Conservation (phyloP, 192 early-diverging fungal species). For the Backusella circina region DNA sequence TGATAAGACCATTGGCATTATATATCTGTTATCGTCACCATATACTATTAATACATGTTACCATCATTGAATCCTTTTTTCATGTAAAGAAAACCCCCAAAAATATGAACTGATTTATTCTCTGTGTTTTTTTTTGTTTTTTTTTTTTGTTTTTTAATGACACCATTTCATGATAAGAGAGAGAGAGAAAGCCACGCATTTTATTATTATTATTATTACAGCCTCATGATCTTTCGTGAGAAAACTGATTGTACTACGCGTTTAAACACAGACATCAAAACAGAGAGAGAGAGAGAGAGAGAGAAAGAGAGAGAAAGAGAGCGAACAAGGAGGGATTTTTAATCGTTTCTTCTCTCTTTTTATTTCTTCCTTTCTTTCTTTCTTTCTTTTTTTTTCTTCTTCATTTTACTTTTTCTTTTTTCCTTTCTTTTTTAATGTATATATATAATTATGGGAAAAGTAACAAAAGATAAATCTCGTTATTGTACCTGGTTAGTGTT, state of each 20-base stretch:
- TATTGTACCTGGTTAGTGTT: conserved; percentile 22
- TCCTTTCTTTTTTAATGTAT: not conserved
- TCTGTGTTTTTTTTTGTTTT: not conserved
- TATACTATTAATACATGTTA: no score
- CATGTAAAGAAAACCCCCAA: not conserved
- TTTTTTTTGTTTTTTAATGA: not conserved
- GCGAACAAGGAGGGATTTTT: not conserved
- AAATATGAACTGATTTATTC: not conserved
- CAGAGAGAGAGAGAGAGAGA: not conserved
- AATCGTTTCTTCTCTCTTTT: not conserved
- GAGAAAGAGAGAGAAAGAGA: no score
- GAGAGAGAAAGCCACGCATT: not conserved
- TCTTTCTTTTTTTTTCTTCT: not conserved
- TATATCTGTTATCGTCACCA: not conserved
- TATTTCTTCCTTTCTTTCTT: not conserved
- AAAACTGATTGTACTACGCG: not conserved
- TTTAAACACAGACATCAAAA: conserved; percentile 5
- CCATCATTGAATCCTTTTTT: no score
- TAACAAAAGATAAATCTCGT: not conserved
- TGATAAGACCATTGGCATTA: not conserved
- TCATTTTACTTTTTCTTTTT: not conserved
- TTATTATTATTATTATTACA: not conserved
- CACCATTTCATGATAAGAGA: not conserved
- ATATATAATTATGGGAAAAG: not conserved
- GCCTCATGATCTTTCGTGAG: not conserved